phyloP scores from a whole-genome alignment of 169 alveolate species.

The Cryptosporidium ubiquitum region DNA sequence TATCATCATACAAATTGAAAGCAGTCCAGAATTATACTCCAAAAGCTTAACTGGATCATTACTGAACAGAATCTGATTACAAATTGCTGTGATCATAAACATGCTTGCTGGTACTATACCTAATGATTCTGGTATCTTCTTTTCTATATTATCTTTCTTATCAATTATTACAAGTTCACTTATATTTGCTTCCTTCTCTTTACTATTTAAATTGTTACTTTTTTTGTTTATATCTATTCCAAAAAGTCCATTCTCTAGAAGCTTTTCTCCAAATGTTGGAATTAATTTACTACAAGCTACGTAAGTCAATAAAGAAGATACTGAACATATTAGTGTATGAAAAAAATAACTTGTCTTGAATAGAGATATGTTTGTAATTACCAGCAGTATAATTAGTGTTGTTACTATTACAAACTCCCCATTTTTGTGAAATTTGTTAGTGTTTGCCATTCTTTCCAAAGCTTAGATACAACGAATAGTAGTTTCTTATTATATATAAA shows the following conservation, averaged over 20 bases:
- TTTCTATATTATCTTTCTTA: not conserved
- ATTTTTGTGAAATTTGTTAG: not conserved
- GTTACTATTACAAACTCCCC: slow-evolving; percentile 17
- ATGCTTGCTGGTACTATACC: slow-evolving; percentile 90
- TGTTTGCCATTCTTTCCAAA: not conserved
- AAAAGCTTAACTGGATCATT: slow-evolving; percentile 78
- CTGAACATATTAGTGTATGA: slow-evolving; percentile 41
- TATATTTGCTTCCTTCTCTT: not conserved
- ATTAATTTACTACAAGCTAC: slow-evolving; percentile 24
- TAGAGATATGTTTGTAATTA: slow-evolving; percentile 19
- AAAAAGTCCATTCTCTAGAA: slow-evolving; percentile 67
- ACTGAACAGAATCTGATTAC: slow-evolving; percentile 82
- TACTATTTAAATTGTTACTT: not conserved
- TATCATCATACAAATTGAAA: slow-evolving; percentile 89
- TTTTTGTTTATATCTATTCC: slow-evolving; percentile 77
- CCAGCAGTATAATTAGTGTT: slow-evolving; percentile 16
- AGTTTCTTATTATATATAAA: no score
- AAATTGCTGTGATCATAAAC: slow-evolving; percentile 82
- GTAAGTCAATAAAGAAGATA: slow-evolving; percentile 16
- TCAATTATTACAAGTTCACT: not conserved
- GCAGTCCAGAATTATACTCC: slow-evolving; percentile 87
- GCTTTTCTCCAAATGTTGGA: slow-evolving; percentile 42
- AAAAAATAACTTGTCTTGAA: slow-evolving; percentile 37
- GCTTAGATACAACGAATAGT: no score
- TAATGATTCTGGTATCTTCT: slow-evolving; percentile 87